Percentiles rank a stretch among this genome's conserved stretches.
phyloP scores from a whole-genome alignment of 805 yeast genomes.

The Diddensiella santjacobensis region DNA sequence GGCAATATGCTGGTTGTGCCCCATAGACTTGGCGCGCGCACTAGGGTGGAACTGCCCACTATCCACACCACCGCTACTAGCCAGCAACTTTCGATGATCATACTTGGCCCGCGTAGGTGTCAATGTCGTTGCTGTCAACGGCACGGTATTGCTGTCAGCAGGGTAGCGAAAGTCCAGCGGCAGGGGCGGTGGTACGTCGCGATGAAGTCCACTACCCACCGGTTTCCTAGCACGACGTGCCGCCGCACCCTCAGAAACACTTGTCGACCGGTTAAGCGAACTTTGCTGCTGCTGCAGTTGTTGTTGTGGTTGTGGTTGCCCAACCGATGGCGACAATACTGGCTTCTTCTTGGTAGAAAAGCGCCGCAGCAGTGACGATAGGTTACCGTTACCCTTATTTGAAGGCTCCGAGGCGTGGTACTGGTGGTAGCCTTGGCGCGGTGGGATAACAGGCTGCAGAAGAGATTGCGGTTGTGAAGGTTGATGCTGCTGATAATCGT shows the following conservation, averaged over 20 bases:
- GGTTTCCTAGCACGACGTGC: conserved; percentile 14
- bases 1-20: conserved; percentile 42
- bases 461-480: conserved; percentile 2
- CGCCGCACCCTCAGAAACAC: conserved; percentile 21
- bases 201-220: conserved; percentile 21
- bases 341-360: conserved; percentile 21
- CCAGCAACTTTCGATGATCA: background rate
- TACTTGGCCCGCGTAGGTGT: background rate
- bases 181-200: conserved; percentile 16
- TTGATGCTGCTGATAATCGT: background rate
- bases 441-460: conserved; percentile 9
- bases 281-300: background rate
- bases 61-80: background rate
- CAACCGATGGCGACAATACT: background rate
- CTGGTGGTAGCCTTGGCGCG: conserved; percentile 14
- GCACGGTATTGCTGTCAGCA: conserved; percentile 1
- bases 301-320: conserved; percentile 12
- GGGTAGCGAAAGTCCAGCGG: conserved; percentile 19
- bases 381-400: conserved; percentile 12
- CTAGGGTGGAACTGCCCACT: conserved; percentile 59
- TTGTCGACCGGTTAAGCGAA: conserved; percentile 15
- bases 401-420: conserved; percentile 17
- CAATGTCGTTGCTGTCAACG: background rate
- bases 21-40: conserved; percentile 83
- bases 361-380: conserved; percentile 23